Percentiles rank a stretch among this genome's conserved stretches.
Conservation (phyloP, 805 yeast species). For the Candida ponderosae region DNA sequence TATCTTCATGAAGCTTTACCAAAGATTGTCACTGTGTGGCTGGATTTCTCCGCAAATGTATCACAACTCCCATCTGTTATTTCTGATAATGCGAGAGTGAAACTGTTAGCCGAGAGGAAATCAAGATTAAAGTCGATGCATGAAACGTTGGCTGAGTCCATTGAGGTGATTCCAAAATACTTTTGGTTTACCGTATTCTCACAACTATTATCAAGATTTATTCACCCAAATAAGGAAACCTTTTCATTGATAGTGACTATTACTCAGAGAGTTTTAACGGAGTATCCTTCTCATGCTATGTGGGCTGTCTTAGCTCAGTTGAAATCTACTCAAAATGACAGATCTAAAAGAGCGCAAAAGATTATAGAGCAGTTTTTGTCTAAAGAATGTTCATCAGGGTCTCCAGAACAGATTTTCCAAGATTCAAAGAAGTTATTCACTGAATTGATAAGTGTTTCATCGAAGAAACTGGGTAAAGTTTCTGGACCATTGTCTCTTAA, state of each 20-base stretch:
- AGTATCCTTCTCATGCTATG: slow-evolving; percentile 77
- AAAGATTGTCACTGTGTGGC: slow-evolving; percentile 84
- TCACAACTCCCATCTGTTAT: slow-evolving; percentile 13
- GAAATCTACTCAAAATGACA: slow-evolving; percentile 44
- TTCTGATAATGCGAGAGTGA: slow-evolving; percentile 7
- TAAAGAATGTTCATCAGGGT: background rate
- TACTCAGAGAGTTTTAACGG: slow-evolving; percentile 44
- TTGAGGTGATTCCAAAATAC: slow-evolving; percentile 40
- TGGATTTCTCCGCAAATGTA: slow-evolving; percentile 51
- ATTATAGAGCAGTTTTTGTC: slow-evolving; percentile 27
- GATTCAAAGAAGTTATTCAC: slow-evolving; percentile 19
- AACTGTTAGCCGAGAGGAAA: slow-evolving; percentile 18
- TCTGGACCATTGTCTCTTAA: slow-evolving; percentile 19
- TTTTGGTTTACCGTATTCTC: slow-evolving; percentile 82
- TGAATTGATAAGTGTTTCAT: slow-evolving; percentile 19
- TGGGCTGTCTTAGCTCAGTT: slow-evolving; percentile 75
- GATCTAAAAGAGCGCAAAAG: slow-evolving; percentile 37
- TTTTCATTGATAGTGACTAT: slow-evolving; percentile 49
- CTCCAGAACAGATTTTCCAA: slow-evolving; percentile 4
- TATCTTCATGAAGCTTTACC: slow-evolving; percentile 82
- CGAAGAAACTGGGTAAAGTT: slow-evolving; percentile 10
- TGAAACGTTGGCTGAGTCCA: slow-evolving; percentile 36
- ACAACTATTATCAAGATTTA: slow-evolving; percentile 74
- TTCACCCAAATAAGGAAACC: slow-evolving; percentile 52
- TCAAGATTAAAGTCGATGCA: slow-evolving; percentile 38